Evolutionary conservation across 805 yeast species (phyloP).

Genomic region (Ascoidea asiatica): DNA sequence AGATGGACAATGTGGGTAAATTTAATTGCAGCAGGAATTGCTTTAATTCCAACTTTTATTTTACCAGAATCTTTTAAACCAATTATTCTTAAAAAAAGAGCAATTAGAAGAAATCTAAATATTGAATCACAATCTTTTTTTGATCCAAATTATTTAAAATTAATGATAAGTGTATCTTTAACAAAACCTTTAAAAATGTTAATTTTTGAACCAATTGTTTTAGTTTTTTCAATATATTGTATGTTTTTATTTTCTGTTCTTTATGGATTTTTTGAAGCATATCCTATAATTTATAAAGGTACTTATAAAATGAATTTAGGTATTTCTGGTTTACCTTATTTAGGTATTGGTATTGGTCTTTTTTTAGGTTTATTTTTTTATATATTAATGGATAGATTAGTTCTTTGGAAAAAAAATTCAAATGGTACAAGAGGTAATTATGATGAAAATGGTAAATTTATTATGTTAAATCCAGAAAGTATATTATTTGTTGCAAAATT

Average conservation of each 20-base stretch:
- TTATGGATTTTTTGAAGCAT: conserved; percentile 71
- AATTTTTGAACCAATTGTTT: conserved; percentile 60
- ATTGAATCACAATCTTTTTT: too few relatives aligned
- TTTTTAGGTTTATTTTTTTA: conserved; percentile 39
- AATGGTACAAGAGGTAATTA: conserved; percentile 50
- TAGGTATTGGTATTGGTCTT: conserved; percentile 62
- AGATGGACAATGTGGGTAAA: conserved; percentile 64
- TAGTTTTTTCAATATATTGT: conserved; percentile 52
- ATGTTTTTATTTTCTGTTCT: conserved; percentile 68
- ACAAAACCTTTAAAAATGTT: conserved; percentile 59
- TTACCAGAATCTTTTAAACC: conserved; percentile 64
- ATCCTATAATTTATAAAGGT: conserved; percentile 59
- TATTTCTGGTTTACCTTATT: conserved; percentile 53
- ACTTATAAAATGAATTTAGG: conserved; percentile 47
- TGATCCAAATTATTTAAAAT: too few relatives aligned
- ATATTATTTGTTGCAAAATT: conserved; percentile 47
- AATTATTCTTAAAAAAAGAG: conserved; percentile 45
- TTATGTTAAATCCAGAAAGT: conserved; percentile 46
- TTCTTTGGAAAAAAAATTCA: conserved; percentile 40
- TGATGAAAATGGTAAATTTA: conserved; percentile 32
- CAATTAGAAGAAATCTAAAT: conserved; percentile 42
- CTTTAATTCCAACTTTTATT: conserved; percentile 33
- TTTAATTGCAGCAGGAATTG: conserved; percentile 55
- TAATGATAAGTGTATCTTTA: conserved; percentile 37
- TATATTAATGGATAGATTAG: conserved; percentile 31